These are phyloP conservation scores for Thielaviopsis ethacetica DNA, from an alignment of 2,329 filamentous ascomycete genomes.

Conservation along the genomic window DNA sequence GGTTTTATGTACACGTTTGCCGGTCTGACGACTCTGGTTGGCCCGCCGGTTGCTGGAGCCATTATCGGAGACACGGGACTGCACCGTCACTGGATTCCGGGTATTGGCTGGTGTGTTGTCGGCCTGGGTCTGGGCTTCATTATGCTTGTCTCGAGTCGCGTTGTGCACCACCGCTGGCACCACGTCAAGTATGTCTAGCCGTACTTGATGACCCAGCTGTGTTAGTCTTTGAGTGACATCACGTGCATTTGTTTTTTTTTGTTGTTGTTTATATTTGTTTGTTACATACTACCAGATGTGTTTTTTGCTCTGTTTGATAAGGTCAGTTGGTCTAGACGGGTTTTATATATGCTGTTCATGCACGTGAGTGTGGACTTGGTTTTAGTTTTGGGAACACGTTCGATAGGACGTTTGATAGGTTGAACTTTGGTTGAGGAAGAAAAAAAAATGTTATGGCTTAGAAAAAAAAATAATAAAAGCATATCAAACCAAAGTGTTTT, in stretches of 20 bases:
- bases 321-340: no score
- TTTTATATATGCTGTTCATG: no score
- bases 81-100: slow-evolving; percentile 18
- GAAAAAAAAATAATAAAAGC: no score
- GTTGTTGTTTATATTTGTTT: background rate
- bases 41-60: slow-evolving; percentile 24
- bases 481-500: no score
- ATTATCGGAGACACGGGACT: slow-evolving; percentile 19
- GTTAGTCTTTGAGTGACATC: background rate
- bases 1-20: slow-evolving; percentile 27
- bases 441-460: no score
- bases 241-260: background rate
- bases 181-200: background rate
- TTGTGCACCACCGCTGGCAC: slow-evolving; percentile 8
- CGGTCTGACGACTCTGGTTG: slow-evolving; percentile 29
- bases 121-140: slow-evolving; percentile 17
- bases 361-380: no score
- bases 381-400: no score
- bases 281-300: no score
- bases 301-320: no score
- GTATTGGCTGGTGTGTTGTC: slow-evolving; percentile 19
- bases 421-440: no score
- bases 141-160: slow-evolving; percentile 14
- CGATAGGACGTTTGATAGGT: no score
- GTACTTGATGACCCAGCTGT: background rate